These are phyloP conservation scores for Macrolepiota fuliginosa DNA, from an alignment of 768 basidiomycete genomes.

Conservation along the genomic window DNA sequence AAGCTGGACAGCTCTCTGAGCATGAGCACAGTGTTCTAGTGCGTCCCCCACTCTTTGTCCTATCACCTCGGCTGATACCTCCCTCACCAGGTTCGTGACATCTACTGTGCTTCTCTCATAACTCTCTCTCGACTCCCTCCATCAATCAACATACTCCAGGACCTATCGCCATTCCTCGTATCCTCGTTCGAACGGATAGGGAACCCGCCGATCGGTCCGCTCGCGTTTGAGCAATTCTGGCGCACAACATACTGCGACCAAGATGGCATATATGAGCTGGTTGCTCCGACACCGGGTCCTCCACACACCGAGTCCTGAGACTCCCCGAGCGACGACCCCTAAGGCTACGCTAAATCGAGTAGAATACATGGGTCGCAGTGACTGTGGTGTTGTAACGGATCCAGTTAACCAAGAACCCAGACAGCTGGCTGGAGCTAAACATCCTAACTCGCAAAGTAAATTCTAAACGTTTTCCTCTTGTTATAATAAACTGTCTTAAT, in stretches of 20 bases:
- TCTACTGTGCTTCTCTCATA: constrained; percentile 46
- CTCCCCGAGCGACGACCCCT: not conserved
- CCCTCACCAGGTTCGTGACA: constrained; percentile 24
- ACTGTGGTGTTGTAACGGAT: not conserved
- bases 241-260: constrained; percentile 48
- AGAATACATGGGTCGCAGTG: not conserved
- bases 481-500: not conserved
- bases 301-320: not conserved
- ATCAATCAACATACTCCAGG: constrained; percentile 36
- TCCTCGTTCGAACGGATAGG: constrained; percentile 50
- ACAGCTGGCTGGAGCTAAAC: not conserved
- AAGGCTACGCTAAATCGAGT: not conserved
- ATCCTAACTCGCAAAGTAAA: not conserved
- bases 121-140: constrained; percentile 36
- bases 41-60: constrained; percentile 17
- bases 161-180: constrained; percentile 43
- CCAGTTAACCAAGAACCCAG: not conserved
- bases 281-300: not conserved
- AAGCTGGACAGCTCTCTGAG: constrained; percentile 33
- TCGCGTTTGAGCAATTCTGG: constrained; percentile 59
- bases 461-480: not conserved
- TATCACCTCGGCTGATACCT: not conserved
- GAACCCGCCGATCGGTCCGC: constrained; percentile 44
- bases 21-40: constrained; percentile 50
- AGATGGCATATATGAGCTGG: constrained; percentile 14